Conservation (phyloP, 139 green algal genomes). For the Trebouxia sp. region DNA sequence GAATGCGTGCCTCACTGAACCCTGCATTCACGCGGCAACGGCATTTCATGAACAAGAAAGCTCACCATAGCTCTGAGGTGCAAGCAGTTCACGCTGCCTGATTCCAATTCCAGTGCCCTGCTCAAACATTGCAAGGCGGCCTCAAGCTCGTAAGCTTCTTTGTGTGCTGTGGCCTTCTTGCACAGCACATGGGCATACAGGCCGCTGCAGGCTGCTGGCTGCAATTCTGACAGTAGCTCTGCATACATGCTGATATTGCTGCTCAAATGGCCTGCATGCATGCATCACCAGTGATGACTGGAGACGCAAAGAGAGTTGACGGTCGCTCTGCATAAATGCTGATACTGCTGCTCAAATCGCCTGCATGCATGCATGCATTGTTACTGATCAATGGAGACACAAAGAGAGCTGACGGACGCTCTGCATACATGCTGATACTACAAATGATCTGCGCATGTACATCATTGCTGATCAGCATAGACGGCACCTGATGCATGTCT, state of each 20-base stretch:
- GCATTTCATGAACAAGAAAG: no score
- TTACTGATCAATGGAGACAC: no score
- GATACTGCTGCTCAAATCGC: not conserved
- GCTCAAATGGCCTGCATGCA: not conserved
- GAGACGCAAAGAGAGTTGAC: not conserved
- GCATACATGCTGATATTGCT: not conserved
- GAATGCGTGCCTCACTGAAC: no score
- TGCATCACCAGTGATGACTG: no score
- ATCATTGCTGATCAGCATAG: no score
- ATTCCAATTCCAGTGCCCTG: not conserved
- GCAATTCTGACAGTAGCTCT: slow-evolving; percentile 30
- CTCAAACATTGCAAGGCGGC: not conserved
- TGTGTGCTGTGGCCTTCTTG: slow-evolving; percentile 15
- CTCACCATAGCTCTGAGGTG: not conserved
- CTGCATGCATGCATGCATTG: not conserved
- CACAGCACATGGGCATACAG: slow-evolving; percentile 33
- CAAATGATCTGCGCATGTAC: not conserved
- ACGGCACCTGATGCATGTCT: no score
- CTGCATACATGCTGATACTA: not conserved
- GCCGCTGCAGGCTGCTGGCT: slow-evolving; percentile 30
- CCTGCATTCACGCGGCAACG: no score
- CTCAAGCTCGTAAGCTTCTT: not conserved
- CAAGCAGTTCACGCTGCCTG: not conserved
- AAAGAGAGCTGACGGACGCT: not conserved
- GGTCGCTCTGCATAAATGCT: not conserved